phyloP scores from a whole-genome alignment of 179 eudicot genomes.

The Silene vulgaris region DNA sequence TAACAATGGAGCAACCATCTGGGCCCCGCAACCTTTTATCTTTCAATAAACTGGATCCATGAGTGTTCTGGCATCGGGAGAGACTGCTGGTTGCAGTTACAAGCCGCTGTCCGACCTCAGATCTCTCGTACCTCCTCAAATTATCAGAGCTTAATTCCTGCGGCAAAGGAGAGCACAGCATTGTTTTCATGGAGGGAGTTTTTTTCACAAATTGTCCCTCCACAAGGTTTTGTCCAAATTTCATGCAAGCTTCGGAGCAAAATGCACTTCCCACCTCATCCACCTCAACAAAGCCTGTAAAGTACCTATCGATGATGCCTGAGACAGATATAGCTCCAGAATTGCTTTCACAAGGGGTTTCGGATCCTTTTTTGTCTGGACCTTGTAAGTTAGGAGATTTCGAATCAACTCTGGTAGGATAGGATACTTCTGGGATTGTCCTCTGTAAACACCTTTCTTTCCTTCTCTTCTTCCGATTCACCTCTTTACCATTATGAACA shows the following conservation, averaged over 20 bases:
- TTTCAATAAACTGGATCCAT: conserved; percentile 20
- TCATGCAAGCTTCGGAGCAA: conserved; percentile 19
- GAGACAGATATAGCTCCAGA: conserved; percentile 45
- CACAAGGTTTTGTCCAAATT: background rate
- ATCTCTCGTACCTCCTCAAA: conserved; percentile 26
- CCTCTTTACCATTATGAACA: conserved; percentile 5
- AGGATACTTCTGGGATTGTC: conserved; percentile 10
- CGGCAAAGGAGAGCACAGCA: conserved; percentile 16
- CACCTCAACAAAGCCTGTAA: conserved; percentile 41
- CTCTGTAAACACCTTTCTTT: conserved; percentile 13
- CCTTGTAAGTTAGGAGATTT: background rate
- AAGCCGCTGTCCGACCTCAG: conserved; percentile 52
- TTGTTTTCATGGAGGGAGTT: conserved; percentile 1
- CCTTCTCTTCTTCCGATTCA: conserved; percentile 22
- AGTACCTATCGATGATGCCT: conserved; percentile 53
- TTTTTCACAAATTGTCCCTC: conserved; percentile 15
- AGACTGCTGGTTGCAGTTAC: conserved; percentile 45
- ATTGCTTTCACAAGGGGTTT: conserved; percentile 35
- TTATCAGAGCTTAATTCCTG: conserved; percentile 19
- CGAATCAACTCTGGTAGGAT: background rate
- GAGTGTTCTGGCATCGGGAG: conserved; percentile 26
- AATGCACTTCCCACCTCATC: conserved; percentile 25
- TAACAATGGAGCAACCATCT: conserved; percentile 26
- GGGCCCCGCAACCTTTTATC: conserved; percentile 21
- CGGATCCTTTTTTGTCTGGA: conserved; percentile 18